Percentiles rank a stretch among this genome's conserved stretches.
Conservation (phyloP, 2,329 filamentous ascomycete genomes). For the Tricladium varicosporioides region DNA sequence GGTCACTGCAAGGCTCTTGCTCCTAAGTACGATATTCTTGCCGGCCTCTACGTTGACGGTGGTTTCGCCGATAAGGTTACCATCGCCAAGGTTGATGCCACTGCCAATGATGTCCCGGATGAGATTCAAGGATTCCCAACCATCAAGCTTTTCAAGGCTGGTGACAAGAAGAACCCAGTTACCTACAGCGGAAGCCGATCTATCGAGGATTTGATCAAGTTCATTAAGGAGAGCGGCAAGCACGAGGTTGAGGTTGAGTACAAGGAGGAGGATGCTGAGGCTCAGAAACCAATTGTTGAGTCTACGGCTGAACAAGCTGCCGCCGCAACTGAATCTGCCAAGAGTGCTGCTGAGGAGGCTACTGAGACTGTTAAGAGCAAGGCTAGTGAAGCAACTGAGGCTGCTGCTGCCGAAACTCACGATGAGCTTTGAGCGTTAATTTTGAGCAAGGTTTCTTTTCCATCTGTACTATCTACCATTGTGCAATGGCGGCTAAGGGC, state of each 20-base stretch:
- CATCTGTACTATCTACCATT: conserved; percentile 27
- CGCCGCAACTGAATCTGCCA: conserved; percentile 37
- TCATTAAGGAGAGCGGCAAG: conserved; percentile 94
- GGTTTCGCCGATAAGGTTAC: conserved; percentile 81
- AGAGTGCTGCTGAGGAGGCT: conserved; percentile 43
- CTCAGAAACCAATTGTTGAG: conserved; percentile 35
- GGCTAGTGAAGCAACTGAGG: conserved; percentile 46
- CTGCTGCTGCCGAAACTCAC: conserved; percentile 45
- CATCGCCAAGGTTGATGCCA: conserved; percentile 97
- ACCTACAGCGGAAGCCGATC: conserved; percentile 88
- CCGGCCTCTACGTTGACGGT: conserved; percentile 68
- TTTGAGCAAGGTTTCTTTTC: conserved; percentile 17
- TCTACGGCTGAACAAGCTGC: conserved; percentile 39
- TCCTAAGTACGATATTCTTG: conserved; percentile 94
- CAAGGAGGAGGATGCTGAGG: conserved; percentile 55
- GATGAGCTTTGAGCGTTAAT: conserved; percentile 68
- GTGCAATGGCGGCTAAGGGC: conserved; percentile 5
- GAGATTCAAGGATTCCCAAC: conserved; percentile 98
- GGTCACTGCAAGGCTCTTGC: conserved; percentile 99
- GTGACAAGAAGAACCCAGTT: conserved; percentile 78
- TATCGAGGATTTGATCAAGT: conserved; percentile 85
- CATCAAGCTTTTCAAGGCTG: conserved; percentile 96
- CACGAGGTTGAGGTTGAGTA: conserved; percentile 70
- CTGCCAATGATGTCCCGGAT: conserved; percentile 92
- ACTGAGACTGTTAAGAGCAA: conserved; percentile 47